phyloP scores from a whole-genome alignment of 2,329 filamentous ascomycete genomes.

The Colletotrichum theobromicola region DNA sequence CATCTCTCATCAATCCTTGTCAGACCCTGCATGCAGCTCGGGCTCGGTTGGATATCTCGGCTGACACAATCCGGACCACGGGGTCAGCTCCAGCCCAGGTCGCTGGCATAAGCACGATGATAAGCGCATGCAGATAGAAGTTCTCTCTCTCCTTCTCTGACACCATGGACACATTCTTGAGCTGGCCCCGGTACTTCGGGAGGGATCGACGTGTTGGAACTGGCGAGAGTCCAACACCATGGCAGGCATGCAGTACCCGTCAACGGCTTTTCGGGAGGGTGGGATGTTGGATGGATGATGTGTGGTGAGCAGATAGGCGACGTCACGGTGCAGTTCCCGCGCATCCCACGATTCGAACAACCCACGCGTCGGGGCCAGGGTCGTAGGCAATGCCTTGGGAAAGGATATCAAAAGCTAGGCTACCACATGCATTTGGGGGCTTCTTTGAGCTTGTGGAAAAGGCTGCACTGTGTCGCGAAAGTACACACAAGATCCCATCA shows the following conservation, averaged over 20 bases:
- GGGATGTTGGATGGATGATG: neutral
- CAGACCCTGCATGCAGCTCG: slow-evolving; percentile 18
- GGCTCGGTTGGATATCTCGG: neutral
- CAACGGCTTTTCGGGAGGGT: neutral
- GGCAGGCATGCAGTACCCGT: neutral
- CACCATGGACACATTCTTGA: neutral
- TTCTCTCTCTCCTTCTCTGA: neutral
- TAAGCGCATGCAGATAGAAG: neutral
- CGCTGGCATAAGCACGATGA: neutral
- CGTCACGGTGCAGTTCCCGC: slow-evolving; percentile 16
- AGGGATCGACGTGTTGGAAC: neutral
- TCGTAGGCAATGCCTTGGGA: neutral
- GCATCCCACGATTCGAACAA: neutral
- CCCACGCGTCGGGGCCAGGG: neutral
- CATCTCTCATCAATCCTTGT: neutral
- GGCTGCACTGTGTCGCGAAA: neutral
- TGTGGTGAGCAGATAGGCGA: slow-evolving; percentile 11
- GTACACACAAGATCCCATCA: neutral
- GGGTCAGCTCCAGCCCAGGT: neutral
- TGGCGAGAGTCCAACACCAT: neutral
- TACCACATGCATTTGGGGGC: neutral
- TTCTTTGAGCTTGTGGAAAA: neutral
- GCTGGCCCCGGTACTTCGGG: neutral
- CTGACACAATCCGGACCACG: neutral
- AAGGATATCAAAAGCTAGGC: neutral